A percentile compares a stretch with the other conserved stretches of the same genome.
Evolutionary conservation across 805 yeast genomes (phyloP).

Genomic region (Wickerhamomyces rabaulensis): DNA sequence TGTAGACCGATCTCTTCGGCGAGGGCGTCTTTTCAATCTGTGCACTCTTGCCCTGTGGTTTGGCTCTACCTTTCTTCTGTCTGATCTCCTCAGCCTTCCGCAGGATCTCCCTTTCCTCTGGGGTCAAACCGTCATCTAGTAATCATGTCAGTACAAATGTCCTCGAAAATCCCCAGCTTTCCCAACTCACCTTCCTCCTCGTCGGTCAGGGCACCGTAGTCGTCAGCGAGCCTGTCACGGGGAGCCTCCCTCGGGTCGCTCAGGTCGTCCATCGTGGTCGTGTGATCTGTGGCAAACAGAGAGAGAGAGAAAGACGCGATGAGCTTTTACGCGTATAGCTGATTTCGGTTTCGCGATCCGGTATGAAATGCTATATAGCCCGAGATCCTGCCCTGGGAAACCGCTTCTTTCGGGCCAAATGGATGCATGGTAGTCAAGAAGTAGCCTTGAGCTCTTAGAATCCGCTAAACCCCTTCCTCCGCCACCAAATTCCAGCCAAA

Average conservation of each 20-base stretch:
- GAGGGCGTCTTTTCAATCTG: conserved; percentile 1
- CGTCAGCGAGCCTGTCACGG: background rate
- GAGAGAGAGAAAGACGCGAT: background rate
- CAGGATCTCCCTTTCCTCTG: conserved; percentile 1
- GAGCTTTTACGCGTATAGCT: background rate
- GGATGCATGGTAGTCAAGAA: too few relatives aligned
- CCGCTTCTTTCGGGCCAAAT: too few relatives aligned
- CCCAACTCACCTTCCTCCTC: conserved; percentile 7
- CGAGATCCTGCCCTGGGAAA: too few relatives aligned
- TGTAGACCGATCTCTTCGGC: background rate
- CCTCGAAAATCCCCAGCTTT: too few relatives aligned
- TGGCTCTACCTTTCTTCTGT: background rate
- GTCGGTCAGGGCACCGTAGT: conserved; percentile 11
- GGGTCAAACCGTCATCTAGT: background rate
- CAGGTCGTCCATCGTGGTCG: conserved; percentile 9
- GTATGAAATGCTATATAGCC: too few relatives aligned
- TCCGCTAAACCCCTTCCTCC: too few relatives aligned
- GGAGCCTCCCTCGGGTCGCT: conserved; percentile 10
- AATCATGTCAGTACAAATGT: background rate
- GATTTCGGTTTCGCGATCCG: background rate
- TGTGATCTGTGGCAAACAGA: background rate
- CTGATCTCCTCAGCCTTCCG: background rate
- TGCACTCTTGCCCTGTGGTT: background rate
- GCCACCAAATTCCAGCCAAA: too few relatives aligned
- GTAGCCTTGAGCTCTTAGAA: background rate